Percentiles rank a stretch among this genome's conserved stretches.
Evolutionary conservation across 2,329 filamentous ascomycete genomes (phyloP).

Genomic region (Alternaria panax): DNA sequence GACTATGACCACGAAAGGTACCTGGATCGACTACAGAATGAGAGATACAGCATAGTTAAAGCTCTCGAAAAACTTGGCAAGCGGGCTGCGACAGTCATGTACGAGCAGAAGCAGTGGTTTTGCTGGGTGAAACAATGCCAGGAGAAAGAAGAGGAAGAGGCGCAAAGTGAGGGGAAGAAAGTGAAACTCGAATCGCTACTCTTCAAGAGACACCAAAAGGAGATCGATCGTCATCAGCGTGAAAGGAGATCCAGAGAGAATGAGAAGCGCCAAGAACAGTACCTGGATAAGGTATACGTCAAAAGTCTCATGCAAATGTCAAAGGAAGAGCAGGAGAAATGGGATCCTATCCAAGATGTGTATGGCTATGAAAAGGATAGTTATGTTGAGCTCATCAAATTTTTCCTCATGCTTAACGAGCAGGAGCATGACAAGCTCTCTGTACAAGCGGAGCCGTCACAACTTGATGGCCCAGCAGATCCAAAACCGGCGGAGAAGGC

Average conservation of each 20-base stretch:
- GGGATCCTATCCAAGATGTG: constrained; percentile 60
- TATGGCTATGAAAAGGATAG: constrained; percentile 55
- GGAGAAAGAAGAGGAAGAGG: constrained; percentile 54
- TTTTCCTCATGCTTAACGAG: constrained; percentile 55
- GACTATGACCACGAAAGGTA: constrained; percentile 56
- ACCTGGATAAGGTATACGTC: constrained; percentile 54
- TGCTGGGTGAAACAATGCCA: constrained; percentile 57
- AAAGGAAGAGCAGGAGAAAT: constrained; percentile 49
- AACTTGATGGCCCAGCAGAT: background rate
- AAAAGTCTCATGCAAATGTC: constrained; percentile 51
- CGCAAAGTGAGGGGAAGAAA: constrained; percentile 60
- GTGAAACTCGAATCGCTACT: constrained; percentile 56
- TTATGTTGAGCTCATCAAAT: constrained; percentile 56
- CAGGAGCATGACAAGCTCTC: constrained; percentile 12
- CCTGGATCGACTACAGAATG: constrained; percentile 48
- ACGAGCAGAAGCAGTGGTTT: constrained; percentile 59
- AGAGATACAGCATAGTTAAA: constrained; percentile 48
- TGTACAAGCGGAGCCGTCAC: background rate
- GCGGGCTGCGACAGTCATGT: constrained; percentile 54
- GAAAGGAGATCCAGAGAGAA: constrained; percentile 26
- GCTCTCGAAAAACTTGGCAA: constrained; percentile 56
- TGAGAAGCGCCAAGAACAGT: constrained; percentile 54
- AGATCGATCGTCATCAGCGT: constrained; percentile 51
- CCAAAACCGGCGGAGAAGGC: constrained; percentile 18
- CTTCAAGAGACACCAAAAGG: constrained; percentile 43